These are phyloP conservation scores for Senna tora DNA, from an alignment of 306 rosid species.

Conservation along the genomic window DNA sequence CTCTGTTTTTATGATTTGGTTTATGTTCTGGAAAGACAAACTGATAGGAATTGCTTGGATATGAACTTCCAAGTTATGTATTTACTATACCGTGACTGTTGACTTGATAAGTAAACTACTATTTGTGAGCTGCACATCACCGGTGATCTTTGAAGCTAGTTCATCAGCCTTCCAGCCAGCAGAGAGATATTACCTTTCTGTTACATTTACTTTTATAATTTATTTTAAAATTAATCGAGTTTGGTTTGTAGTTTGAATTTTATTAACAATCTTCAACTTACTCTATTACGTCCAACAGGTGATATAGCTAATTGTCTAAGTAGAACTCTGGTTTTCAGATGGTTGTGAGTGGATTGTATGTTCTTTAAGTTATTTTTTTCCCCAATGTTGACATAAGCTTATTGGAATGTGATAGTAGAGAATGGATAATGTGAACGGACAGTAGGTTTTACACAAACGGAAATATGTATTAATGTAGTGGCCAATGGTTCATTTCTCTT, in stretches of 20 bases:
- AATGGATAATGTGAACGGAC: neutral
- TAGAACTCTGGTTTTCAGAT: neutral
- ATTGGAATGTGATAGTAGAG: conserved; percentile 25
- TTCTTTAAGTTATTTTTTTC: neutral
- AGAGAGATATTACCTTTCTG: conserved; percentile 15
- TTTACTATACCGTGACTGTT: conserved; percentile 3
- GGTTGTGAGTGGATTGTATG: neutral
- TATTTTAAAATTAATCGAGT: conserved; percentile 5
- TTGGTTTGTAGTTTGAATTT: conserved; percentile 16
- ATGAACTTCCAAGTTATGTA: neutral
- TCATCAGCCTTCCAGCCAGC: conserved; percentile 21
- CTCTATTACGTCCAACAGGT: neutral
- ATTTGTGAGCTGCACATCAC: neutral
- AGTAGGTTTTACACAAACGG: neutral
- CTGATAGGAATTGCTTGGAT: neutral
- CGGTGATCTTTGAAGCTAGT: neutral
- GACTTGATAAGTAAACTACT: neutral
- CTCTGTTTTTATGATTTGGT: neutral
- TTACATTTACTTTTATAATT: neutral
- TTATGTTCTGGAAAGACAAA: neutral
- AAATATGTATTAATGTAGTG: neutral
- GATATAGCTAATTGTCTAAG: neutral
- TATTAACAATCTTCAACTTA: conserved; percentile 3
- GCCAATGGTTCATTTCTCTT: neutral
- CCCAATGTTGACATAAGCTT: conserved; percentile 22